Percentiles rank a stretch among this genome's conserved stretches.
phyloP scores from a whole-genome alignment of 2,329 filamentous ascomycete genomes.

The Capronia coronata region DNA sequence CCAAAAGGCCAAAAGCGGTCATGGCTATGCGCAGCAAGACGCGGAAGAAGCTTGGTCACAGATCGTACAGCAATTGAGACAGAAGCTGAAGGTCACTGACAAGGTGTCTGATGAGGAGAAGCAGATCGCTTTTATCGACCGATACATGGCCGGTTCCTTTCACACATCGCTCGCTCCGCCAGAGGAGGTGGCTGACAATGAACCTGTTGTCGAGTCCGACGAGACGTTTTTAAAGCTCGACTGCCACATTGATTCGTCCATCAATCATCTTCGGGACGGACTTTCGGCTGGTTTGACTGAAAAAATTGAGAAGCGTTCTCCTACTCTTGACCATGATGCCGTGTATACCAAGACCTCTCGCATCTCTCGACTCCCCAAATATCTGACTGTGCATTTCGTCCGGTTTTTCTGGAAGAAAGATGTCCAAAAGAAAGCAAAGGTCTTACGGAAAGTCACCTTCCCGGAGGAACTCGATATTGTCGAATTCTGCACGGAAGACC shows the following conservation, averaged over 20 bases:
- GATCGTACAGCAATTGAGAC: slow-evolving; percentile 74
- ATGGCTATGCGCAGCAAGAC: slow-evolving; percentile 93
- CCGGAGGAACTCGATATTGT: slow-evolving; percentile 86
- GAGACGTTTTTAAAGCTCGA: slow-evolving; percentile 88
- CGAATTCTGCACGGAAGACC: slow-evolving; percentile 89
- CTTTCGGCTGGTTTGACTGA: slow-evolving; percentile 75
- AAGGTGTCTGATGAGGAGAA: slow-evolving; percentile 36
- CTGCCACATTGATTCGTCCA: slow-evolving; percentile 83
- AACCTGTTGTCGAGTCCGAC: slow-evolving; percentile 59
- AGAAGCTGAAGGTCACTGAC: slow-evolving; percentile 61
- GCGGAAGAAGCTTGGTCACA: slow-evolving; percentile 98
- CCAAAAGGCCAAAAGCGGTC: slow-evolving; percentile 72
- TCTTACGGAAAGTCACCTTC: slow-evolving; percentile 97
- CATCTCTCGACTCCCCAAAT: slow-evolving; percentile 85
- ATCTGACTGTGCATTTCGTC: slow-evolving; percentile 93
- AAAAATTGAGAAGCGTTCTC: slow-evolving; percentile 83
- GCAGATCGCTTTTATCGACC: slow-evolving; percentile 72
- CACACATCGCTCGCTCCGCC: slow-evolving; percentile 71
- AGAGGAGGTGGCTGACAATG: slow-evolving; percentile 65
- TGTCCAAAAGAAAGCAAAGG: slow-evolving; percentile 97
- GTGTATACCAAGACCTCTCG: slow-evolving; percentile 85
- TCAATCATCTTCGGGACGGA: slow-evolving; percentile 86
- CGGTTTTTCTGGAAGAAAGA: slow-evolving; percentile 97
- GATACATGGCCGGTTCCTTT: slow-evolving; percentile 80
- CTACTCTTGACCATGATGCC: slow-evolving; percentile 68